Conservation (phyloP, 768 basidiomycete genomes). For the Rhizopogon salebrosus region DNA sequence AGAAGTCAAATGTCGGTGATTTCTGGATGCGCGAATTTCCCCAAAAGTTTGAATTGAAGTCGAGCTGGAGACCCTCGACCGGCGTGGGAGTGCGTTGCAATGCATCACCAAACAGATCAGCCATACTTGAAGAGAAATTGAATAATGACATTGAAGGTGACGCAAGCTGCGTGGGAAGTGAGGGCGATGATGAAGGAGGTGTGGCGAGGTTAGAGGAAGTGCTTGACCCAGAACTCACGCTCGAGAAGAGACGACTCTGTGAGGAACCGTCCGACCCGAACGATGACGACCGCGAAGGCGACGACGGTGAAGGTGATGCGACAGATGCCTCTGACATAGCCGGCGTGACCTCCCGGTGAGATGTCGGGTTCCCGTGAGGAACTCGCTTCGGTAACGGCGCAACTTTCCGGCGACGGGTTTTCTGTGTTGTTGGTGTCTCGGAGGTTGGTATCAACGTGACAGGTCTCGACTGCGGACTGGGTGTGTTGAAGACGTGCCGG, state of each 20-base stretch:
- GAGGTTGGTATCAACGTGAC: constrained; percentile 8
- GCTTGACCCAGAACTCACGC: neutral
- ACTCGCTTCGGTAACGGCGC: constrained; percentile 22
- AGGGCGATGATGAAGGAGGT: neutral
- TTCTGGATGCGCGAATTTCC: neutral
- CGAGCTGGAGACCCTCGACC: constrained; percentile 4
- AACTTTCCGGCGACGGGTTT: constrained; percentile 9
- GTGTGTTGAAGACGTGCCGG: constrained; percentile 13
- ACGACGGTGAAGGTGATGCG: neutral
- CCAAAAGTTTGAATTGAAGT: neutral
- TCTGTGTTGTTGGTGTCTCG: neutral
- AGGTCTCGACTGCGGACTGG: constrained; percentile 12
- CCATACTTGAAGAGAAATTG: constrained; percentile 1
- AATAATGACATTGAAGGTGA: neutral
- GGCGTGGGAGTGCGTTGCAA: neutral
- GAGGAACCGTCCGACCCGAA: neutral
- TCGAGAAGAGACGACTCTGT: neutral
- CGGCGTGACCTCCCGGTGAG: constrained; percentile 10
- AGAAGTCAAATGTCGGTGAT: neutral
- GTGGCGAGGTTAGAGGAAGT: neutral
- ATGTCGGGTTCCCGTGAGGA: constrained; percentile 10
- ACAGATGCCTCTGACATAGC: constrained; percentile 5
- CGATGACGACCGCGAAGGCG: constrained; percentile 1
- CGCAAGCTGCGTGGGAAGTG: neutral
- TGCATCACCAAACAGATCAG: constrained; percentile 2